These are phyloP conservation scores for Penicillium mononematosum DNA, from an alignment of 495 filamentous ascomycete genomes.

Conservation along the genomic window DNA sequence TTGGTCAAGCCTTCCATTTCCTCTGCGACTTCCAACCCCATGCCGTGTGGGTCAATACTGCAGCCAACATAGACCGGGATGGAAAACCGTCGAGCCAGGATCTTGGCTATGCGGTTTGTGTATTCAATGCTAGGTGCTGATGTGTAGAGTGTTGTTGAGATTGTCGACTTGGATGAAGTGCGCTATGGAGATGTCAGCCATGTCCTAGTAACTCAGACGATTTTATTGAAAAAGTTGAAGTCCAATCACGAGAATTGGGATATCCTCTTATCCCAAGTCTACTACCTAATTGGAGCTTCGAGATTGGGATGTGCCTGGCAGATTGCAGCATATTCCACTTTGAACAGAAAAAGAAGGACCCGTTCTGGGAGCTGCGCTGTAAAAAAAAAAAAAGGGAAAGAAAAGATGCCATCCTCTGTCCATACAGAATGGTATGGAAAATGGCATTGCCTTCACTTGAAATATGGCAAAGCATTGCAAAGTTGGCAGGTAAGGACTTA, in stretches of 20 bases:
- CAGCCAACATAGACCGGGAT: constrained; percentile 84
- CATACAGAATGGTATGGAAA: neutral
- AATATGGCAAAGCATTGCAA: neutral
- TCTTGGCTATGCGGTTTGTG: constrained; percentile 77
- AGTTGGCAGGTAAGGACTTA: constrained; percentile 38
- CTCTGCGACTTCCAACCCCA: constrained; percentile 81
- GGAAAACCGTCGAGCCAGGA: constrained; percentile 66
- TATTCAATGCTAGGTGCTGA: constrained; percentile 77
- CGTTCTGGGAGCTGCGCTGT: neutral
- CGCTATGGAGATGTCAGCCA: constrained; percentile 28
- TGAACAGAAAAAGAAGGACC: neutral
- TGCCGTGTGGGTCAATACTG: constrained; percentile 55
- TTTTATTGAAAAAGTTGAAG: neutral
- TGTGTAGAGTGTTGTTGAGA: constrained; percentile 79
- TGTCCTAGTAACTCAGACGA: neutral
- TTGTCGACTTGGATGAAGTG: constrained; percentile 35
- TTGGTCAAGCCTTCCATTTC: constrained; percentile 84
- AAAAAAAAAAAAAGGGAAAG: too few relatives aligned
- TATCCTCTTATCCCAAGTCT: neutral
- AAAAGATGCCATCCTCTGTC: neutral
- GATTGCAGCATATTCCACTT: neutral
- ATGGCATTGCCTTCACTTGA: neutral
- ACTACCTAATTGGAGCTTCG: neutral
- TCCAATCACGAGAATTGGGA: neutral
- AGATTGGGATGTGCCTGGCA: neutral